Percentiles rank a stretch among this genome's conserved stretches.
Evolutionary conservation across 2,329 filamentous ascomycete genomes (phyloP).

Genomic region (Helotiales sp.): DNA sequence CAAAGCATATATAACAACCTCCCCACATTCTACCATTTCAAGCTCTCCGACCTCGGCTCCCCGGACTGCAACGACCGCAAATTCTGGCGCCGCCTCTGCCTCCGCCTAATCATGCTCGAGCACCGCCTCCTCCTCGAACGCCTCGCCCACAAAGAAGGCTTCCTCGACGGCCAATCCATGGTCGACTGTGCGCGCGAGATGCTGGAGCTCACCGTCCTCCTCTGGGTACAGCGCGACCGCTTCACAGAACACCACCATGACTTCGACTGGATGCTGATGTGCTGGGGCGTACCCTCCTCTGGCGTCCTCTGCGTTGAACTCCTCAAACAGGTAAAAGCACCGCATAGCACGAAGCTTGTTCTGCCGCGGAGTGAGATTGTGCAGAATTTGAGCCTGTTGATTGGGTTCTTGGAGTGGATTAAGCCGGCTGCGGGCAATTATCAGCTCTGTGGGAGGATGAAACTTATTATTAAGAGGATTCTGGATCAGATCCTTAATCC

Average conservation of each 20-base stretch:
- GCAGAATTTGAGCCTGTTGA: conserved; percentile 56
- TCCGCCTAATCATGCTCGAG: conserved; percentile 57
- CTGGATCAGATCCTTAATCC: conserved; percentile 55
- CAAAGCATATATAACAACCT: conserved; percentile 48
- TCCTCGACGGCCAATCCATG: conserved; percentile 48
- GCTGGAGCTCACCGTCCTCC: conserved; percentile 51
- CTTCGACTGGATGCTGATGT: conserved; percentile 58
- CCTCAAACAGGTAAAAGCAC: conserved; percentile 48
- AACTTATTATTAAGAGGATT: conserved; percentile 55
- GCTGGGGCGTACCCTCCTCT: conserved; percentile 54
- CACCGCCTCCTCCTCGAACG: conserved; percentile 65
- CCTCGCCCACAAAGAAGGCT: conserved; percentile 54
- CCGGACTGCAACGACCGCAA: conserved; percentile 45
- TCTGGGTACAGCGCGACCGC: conserved; percentile 57
- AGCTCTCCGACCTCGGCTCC: conserved; percentile 49
- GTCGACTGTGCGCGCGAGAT: conserved; percentile 53
- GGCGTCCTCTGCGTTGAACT: conserved; percentile 58
- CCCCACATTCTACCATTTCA: conserved; percentile 42
- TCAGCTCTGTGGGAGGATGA: conserved; percentile 53
- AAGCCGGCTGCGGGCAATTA: conserved; percentile 54
- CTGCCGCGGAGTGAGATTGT: conserved; percentile 55
- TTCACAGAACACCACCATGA: conserved; percentile 49
- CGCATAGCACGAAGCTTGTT: conserved; percentile 42
- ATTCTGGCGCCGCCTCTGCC: conserved; percentile 51
- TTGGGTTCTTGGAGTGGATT: conserved; percentile 58